Conservation (phyloP, 2,329 filamentous ascomycete genomes). For the Aureobasidium sp. region DNA sequence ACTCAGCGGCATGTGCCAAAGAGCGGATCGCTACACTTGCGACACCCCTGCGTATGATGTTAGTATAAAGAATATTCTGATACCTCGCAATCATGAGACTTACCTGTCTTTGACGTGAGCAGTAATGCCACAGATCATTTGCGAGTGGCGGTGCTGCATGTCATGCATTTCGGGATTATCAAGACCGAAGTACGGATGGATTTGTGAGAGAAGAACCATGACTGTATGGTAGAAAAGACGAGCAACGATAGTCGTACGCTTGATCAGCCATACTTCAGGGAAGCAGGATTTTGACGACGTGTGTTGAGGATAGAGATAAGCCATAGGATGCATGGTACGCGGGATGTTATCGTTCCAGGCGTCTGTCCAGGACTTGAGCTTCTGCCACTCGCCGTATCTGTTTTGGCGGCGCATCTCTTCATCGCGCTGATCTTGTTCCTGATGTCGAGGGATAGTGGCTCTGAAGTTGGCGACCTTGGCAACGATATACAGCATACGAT, state of each 20-base stretch:
- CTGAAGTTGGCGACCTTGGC: conserved; percentile 84
- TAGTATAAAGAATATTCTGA: conserved; percentile 15
- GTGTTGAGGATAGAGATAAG: conserved; percentile 63
- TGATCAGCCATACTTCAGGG: conserved; percentile 83
- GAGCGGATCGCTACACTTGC: conserved; percentile 72
- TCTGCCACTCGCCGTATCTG: conserved; percentile 68
- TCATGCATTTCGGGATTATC: conserved; percentile 61
- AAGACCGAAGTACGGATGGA: conserved; percentile 61
- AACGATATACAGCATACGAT: conserved; percentile 81
- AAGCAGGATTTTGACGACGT: conserved; percentile 66
- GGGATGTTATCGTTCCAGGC: conserved; percentile 74
- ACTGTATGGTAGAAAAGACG: conserved; percentile 85
- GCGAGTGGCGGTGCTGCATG: conserved; percentile 66
- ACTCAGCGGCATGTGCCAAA: conserved; percentile 68
- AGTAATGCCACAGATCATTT: conserved; percentile 82
- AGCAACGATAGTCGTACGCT: conserved; percentile 72
- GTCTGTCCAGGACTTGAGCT: conserved; percentile 73
- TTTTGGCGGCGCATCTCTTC: conserved; percentile 59
- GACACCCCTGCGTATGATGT: conserved; percentile 49
- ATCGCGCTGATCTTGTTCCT: conserved; percentile 53
- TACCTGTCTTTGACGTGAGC: conserved; percentile 73
- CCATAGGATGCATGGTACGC: conserved; percentile 79
- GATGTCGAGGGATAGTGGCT: conserved; percentile 57
- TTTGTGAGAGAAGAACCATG: conserved; percentile 71
- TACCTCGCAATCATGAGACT: conserved; percentile 19